Conservation (phyloP, 2,329 filamentous ascomycete genomes). For the Colletotrichum salicis region DNA sequence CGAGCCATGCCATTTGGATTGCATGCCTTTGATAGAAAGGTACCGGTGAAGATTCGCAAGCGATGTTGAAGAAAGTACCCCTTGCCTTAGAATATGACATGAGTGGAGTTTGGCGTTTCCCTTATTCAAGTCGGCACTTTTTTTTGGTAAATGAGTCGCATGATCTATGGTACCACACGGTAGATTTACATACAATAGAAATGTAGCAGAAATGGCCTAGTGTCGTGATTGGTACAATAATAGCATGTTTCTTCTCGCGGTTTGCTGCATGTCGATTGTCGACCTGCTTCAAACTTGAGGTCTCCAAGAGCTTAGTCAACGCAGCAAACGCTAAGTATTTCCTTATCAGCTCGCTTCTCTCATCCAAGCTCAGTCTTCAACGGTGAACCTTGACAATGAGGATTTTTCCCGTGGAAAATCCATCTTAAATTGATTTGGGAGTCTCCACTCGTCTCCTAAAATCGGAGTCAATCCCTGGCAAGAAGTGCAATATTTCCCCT, state of each 20-base stretch:
- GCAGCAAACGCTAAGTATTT: not conserved
- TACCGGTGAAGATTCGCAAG: not conserved
- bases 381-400: not conserved
- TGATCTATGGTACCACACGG: too few species aligned
- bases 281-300: not conserved
- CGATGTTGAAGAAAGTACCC: not conserved
- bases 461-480: not conserved
- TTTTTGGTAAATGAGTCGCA: not conserved
- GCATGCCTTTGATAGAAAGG: conserved; percentile 13
- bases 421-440: not conserved
- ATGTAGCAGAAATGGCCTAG: not conserved
- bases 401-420: not conserved
- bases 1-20: conserved; percentile 23
- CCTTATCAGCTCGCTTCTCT: not conserved
- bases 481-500: not conserved
- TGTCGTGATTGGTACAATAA: not conserved
- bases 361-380: not conserved
- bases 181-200: not conserved
- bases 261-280: too few species aligned
- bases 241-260: too few species aligned
- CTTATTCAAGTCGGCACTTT: not conserved
- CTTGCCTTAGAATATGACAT: not conserved
- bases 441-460: not conserved
- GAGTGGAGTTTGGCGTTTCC: not conserved
- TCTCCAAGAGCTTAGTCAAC: not conserved